Evolutionary conservation across 2,329 filamentous ascomycete genomes (phyloP), one percentile per base, ranked within the genome.

Genomic region (Raffaelea albimanens): DNA sequence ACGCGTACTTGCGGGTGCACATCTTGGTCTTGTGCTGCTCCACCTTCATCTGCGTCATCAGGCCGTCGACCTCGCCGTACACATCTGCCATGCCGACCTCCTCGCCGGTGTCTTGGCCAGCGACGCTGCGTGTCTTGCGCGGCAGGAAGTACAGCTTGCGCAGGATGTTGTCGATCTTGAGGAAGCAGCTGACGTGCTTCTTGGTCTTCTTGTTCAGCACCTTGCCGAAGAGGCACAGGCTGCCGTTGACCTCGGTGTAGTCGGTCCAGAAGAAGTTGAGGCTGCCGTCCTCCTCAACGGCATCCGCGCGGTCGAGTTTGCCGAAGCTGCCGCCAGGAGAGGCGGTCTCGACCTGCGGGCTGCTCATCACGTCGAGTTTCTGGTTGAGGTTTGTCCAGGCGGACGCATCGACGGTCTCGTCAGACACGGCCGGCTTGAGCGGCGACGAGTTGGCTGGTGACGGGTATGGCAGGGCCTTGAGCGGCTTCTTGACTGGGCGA

Each of bases 181-280:
- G 78, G 59, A 98, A 97, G 58, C 89, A 94, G 66, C 93, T 98
- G 50, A 89, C 84, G 61, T 87, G 90, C 40, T 73, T 72, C 45
- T 78, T 82, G 2, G 80, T 87, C 58, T 82, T 85, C 64, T 90
- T 95, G 68, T 96, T 89, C 58, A 89, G 81, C 21, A 96, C 91
- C 62, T 98, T 98, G 53, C 93, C 93, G 60, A 98, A 97, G 11
- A 98, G 75, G 63, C 89, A 97, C 10, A 98, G 71, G 56, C 83
- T 93, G 50, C 91, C 91, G 58, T 90, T 89, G 61, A 95, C 72
- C 61, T 98, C 93, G 1, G 85, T 88, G 60, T 95, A 98, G 65
- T 98, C 93, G 8, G 87, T 85, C 93, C 93, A 98, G 69, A 96
- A 98, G 70, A 98, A 88, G 56, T 84, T 83, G 25, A 98, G 72